Percentiles rank a stretch among this genome's conserved stretches.
phyloP scores from a whole-genome alignment of 2,329 filamentous ascomycete species.

The Hypoxylon sp. region DNA sequence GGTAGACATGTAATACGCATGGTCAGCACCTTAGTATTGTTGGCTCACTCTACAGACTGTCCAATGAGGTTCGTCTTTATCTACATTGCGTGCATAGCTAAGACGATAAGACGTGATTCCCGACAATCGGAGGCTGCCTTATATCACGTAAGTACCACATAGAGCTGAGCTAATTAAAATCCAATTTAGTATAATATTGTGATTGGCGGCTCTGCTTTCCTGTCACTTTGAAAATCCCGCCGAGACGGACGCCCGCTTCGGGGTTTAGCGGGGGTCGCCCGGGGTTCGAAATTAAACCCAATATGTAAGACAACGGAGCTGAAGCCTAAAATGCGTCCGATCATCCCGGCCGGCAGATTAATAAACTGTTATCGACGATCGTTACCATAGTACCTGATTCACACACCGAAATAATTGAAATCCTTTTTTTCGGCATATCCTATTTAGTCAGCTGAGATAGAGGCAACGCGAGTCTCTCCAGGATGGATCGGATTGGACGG shows the following conservation, averaged over 20 bases:
- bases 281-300: neutral
- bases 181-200: neutral
- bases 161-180: neutral
- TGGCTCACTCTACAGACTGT: neutral
- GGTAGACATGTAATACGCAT: neutral
- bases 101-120: neutral
- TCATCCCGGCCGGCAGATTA: neutral
- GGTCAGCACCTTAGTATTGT: neutral
- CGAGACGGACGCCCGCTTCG: neutral
- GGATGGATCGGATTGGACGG: neutral
- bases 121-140: neutral
- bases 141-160: neutral
- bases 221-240: neutral
- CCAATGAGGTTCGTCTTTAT: neutral
- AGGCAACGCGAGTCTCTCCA: neutral
- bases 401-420: neutral
- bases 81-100: neutral
- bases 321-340: neutral
- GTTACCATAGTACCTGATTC: neutral
- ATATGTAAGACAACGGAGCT: neutral
- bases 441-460: neutral
- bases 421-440: neutral
- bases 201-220: neutral
- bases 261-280: neutral
- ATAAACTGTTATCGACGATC: neutral